Percentiles rank a stretch among this genome's conserved stretches.
These are phyloP conservation scores for Dictyostelium brefeldianum DNA, from an alignment of 78 protist species.

Conservation along the genomic window DNA sequence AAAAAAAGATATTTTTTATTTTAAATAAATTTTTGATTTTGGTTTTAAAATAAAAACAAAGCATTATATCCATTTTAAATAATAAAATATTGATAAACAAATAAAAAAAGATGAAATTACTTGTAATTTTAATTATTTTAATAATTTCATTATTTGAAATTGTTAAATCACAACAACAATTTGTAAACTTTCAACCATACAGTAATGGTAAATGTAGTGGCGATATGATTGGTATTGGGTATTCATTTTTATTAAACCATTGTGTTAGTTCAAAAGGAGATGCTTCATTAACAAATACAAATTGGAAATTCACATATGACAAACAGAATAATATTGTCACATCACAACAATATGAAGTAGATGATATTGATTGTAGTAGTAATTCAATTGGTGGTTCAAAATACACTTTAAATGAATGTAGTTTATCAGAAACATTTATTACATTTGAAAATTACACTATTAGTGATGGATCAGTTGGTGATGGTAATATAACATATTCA, in stretches of 20 bases:
- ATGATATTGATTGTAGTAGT: background rate
- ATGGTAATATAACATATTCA: background rate
- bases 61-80: too few relatives aligned
- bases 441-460: background rate
- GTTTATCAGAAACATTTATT: background rate
- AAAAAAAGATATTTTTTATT: too few relatives aligned
- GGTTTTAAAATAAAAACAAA: too few relatives aligned
- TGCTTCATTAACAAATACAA: background rate
- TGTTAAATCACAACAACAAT: background rate
- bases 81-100: background rate
- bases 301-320: background rate
- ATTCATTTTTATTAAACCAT: background rate
- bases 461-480: background rate
- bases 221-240: background rate
- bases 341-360: background rate
- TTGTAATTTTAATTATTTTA: background rate
- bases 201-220: background rate
- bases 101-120: background rate
- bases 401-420: background rate
- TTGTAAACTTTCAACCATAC: background rate
- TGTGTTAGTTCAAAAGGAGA: background rate
- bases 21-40: too few relatives aligned
- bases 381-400: background rate
- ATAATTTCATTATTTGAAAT: background rate
- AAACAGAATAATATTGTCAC: background rate